Evolutionary conservation across 2,329 filamentous ascomycete genomes (phyloP).

Genomic region (Didymella sp.): DNA sequence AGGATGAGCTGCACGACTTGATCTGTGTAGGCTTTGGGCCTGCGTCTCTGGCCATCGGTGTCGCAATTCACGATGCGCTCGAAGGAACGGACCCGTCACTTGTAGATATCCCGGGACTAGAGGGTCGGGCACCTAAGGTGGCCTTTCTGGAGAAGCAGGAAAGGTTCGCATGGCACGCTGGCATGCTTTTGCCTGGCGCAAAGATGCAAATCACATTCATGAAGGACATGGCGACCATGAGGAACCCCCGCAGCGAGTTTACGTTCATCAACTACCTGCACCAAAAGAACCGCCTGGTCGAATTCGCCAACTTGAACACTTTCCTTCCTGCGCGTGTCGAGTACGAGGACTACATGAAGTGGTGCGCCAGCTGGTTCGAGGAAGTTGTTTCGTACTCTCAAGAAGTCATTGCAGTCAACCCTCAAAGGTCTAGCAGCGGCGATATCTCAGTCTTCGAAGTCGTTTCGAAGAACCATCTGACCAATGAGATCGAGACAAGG

Average conservation of each 20-base stretch:
- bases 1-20: constrained; percentile 77
- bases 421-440: constrained; percentile 60
- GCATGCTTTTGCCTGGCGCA: constrained; percentile 91
- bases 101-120: constrained; percentile 44
- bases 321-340: constrained; percentile 86
- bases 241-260: constrained; percentile 87
- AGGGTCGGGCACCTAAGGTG: constrained; percentile 67
- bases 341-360: constrained; percentile 94
- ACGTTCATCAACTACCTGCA: constrained; percentile 97
- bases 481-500: constrained; percentile 61
- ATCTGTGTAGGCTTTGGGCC: constrained; percentile 93
- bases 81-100: constrained; percentile 50
- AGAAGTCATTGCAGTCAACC: constrained; percentile 76
- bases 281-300: constrained; percentile 77
- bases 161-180: constrained; percentile 88
- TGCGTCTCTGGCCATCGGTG: constrained; percentile 85
- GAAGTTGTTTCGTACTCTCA: constrained; percentile 76
- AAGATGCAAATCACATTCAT: constrained; percentile 99
- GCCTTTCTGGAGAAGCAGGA: constrained; percentile 87
- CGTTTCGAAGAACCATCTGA: constrained; percentile 66
- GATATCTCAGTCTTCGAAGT: constrained; percentile 72
- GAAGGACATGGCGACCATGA: constrained; percentile 90
- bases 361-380: constrained; percentile 84
- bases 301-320: constrained; percentile 89
- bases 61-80: constrained; percentile 81